Conservation (phyloP, 2,329 filamentous ascomycete genomes). For the Talaromyces verruculosus region DNA sequence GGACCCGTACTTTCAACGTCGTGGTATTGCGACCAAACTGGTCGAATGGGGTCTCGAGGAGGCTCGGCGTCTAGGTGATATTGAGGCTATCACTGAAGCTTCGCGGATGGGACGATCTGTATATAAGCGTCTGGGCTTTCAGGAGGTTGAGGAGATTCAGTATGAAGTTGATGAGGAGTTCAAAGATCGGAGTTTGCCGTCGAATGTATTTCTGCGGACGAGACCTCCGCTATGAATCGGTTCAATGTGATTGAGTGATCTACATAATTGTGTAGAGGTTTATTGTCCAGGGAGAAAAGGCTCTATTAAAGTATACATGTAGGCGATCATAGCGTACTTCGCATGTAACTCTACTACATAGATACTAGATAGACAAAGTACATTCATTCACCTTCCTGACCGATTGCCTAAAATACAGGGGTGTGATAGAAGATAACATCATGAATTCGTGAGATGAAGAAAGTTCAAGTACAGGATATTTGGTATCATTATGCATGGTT, state of each 20-base stretch:
- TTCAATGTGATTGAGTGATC: neutral
- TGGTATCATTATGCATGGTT: slow-evolving; percentile 3
- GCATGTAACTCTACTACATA: neutral
- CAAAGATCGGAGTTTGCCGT: slow-evolving; percentile 32
- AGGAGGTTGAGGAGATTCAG: slow-evolving; percentile 45
- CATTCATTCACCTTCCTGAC: neutral
- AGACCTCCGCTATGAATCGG: neutral
- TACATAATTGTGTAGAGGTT: neutral
- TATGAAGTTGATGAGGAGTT: slow-evolving; percentile 50
- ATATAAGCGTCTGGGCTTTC: slow-evolving; percentile 51
- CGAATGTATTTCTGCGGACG: slow-evolving; percentile 53
- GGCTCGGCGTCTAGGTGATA: slow-evolving; percentile 28
- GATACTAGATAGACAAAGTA: neutral
- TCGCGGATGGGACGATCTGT: slow-evolving; percentile 52
- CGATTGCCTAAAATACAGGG: neutral
- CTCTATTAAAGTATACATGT: no score
- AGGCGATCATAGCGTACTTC: neutral
- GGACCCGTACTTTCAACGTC: slow-evolving; percentile 55
- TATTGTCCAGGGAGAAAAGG: no score
- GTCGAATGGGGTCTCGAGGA: slow-evolving; percentile 53
- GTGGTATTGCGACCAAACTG: slow-evolving; percentile 47
- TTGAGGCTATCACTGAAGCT: slow-evolving; percentile 50
- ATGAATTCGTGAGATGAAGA: neutral
- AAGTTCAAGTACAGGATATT: neutral
- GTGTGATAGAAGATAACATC: neutral